These are phyloP conservation scores for Pseudocercospora pini-densiflorae DNA, from an alignment of 2,329 filamentous ascomycete species.

Conservation along the genomic window DNA sequence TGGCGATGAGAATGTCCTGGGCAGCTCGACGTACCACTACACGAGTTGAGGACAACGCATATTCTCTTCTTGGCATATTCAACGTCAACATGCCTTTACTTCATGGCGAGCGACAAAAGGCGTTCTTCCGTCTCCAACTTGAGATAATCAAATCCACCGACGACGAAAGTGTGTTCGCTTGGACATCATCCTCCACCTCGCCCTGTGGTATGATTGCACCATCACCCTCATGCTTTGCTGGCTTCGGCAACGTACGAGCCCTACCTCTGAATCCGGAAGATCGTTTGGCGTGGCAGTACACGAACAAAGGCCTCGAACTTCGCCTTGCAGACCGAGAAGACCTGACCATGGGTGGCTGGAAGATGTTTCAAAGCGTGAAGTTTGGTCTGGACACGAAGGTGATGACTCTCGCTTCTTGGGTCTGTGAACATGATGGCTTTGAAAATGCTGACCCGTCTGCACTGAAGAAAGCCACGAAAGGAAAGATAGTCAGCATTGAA, in stretches of 20 bases:
- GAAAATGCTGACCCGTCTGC: conserved; percentile 7
- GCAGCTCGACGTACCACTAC: conserved; percentile 14
- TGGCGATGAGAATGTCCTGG: conserved; percentile 14
- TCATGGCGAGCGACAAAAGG: conserved; percentile 17
- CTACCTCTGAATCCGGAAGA: conserved; percentile 4
- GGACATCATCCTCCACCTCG: conserved; percentile 16
- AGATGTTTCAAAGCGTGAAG: conserved; percentile 11
- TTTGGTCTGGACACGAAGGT: conserved; percentile 1
- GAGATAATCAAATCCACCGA: conserved; percentile 12
- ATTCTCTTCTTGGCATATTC: conserved; percentile 9
- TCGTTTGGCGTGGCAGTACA: conserved; percentile 8
- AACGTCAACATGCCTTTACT: conserved; percentile 13
- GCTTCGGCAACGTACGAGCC: conserved; percentile 3
- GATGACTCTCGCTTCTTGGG: conserved; percentile 8
- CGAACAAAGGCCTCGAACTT: conserved; percentile 9
- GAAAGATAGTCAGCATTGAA: conserved; percentile 7
- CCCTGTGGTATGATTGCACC: conserved; percentile 14
- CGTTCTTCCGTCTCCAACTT: conserved; percentile 13
- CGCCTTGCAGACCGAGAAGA: neutral
- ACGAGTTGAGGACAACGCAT: conserved; percentile 16
- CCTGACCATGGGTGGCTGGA: neutral
- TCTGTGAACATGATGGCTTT: neutral
- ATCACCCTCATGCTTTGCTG: conserved; percentile 11
- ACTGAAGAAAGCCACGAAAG: conserved; percentile 11
- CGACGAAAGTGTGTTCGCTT: conserved; percentile 32